Evolutionary conservation across 179 eudicot genomes (phyloP).

Genomic region (Patellifolia procumbens): DNA sequence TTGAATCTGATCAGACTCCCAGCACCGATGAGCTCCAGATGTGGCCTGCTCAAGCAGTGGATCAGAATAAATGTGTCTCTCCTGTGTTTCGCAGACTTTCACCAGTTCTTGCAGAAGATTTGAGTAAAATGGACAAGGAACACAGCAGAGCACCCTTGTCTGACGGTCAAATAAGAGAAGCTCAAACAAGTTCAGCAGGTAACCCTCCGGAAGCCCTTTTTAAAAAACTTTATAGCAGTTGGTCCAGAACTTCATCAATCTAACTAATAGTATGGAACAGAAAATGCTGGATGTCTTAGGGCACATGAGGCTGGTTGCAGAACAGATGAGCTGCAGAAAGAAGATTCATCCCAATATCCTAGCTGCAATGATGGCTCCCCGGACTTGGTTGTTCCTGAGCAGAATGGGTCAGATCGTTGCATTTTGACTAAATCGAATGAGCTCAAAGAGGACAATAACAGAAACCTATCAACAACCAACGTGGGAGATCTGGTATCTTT

Average conservation of each 20-base stretch:
- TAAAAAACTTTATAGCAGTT: no score
- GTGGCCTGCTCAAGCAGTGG: conserved; percentile 23
- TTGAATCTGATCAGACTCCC: conserved; percentile 13
- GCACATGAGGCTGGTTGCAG: conserved; percentile 19
- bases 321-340: conserved; percentile 15
- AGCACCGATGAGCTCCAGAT: conserved; percentile 17
- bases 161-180: conserved; percentile 10
- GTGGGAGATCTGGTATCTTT: conserved; percentile 24
- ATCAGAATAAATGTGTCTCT: conserved; percentile 11
- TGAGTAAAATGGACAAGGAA: conserved; percentile 1
- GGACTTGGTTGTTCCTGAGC: conserved; percentile 23
- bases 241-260: conserved; percentile 10
- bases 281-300: conserved; percentile 15
- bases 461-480: conserved; percentile 20
- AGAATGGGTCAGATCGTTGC: conserved; percentile 16
- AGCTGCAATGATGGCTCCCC: conserved; percentile 22
- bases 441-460: conserved; percentile 15
- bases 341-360: conserved; percentile 17
- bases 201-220: conserved; percentile 12
- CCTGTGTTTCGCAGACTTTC: background rate
- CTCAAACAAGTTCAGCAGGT: conserved; percentile 13
- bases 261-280: conserved; percentile 9
- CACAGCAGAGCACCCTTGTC: conserved; percentile 9
- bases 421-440: conserved; percentile 20
- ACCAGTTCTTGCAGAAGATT: background rate